These are phyloP conservation scores for Austropuccinia psidii DNA, from an alignment of 1,284 basidiomycete species.

Conservation along the genomic window DNA sequence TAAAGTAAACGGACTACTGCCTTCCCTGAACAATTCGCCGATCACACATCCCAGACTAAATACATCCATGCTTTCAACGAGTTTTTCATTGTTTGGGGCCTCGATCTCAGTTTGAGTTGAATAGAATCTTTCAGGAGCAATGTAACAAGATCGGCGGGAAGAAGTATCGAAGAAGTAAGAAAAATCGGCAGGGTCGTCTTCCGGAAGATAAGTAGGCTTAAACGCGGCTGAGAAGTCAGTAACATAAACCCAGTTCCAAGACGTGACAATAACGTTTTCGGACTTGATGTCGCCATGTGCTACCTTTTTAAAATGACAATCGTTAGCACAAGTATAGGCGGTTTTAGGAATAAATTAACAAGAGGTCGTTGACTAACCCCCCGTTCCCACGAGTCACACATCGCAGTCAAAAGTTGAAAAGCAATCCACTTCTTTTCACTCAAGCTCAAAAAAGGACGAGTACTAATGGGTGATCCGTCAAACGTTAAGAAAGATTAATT, in stretches of 20 bases:
- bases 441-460: constrained; percentile 79
- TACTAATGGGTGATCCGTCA: constrained; percentile 54
- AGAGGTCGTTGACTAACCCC: constrained; percentile 49
- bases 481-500: neutral
- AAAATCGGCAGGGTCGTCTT: constrained; percentile 96
- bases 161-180: constrained; percentile 97
- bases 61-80: constrained; percentile 96
- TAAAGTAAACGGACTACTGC: constrained; percentile 83
- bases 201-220: constrained; percentile 89
- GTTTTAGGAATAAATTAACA: neutral
- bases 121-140: constrained; percentile 95
- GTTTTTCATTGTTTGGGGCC: constrained; percentile 59
- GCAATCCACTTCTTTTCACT: constrained; percentile 99
- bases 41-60: constrained; percentile 94
- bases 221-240: constrained; percentile 89
- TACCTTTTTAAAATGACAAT: constrained; percentile 53
- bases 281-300: constrained; percentile 97
- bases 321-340: neutral
- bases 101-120: constrained; percentile 62
- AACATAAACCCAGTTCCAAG: constrained; percentile 89
- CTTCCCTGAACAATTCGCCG: constrained; percentile 92
- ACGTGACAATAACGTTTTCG: constrained; percentile 92
- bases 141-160: constrained; percentile 82
- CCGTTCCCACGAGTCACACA: constrained; percentile 71
- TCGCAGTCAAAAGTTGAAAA: constrained; percentile 79